These are phyloP conservation scores for Penicillium paneum DNA, from an alignment of 2,329 filamentous ascomycete genomes.

Conservation along the genomic window DNA sequence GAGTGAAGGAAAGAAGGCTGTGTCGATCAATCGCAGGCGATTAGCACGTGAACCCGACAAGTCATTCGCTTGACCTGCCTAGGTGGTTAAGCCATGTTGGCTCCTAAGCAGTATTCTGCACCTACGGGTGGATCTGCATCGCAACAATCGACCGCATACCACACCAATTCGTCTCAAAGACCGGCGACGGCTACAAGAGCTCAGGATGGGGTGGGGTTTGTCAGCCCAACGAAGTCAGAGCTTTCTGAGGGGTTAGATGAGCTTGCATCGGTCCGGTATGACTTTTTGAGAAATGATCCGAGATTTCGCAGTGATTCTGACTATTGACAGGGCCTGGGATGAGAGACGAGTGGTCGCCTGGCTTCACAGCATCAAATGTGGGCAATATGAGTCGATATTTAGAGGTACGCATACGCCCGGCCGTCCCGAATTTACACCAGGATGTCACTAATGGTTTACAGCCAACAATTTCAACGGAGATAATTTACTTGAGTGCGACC, in stretches of 20 bases:
- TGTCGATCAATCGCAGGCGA: constrained; percentile 2
- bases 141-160: constrained; percentile 35
- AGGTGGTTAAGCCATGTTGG: constrained; percentile 34
- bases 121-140: constrained; percentile 32
- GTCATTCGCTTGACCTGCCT: neutral
- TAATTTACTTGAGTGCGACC: constrained; percentile 94
- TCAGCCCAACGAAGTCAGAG: constrained; percentile 86
- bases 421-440: neutral
- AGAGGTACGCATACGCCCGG: constrained; percentile 51
- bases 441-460: constrained; percentile 30
- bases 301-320: constrained; percentile 18
- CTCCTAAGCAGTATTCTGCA: constrained; percentile 42
- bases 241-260: constrained; percentile 76
- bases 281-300: neutral
- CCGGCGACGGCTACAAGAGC: constrained; percentile 27
- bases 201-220: constrained; percentile 51
- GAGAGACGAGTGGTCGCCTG: constrained; percentile 91
- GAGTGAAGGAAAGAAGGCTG: constrained; percentile 11
- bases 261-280: constrained; percentile 69
- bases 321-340: constrained; percentile 64
- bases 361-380: constrained; percentile 84
- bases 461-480: constrained; percentile 96
- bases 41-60: neutral
- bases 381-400: constrained; percentile 89
- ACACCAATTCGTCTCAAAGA: constrained; percentile 30